Evolutionary conservation across 169 alveolate genomes (phyloP), one percentile per base, ranked within the genome.

Genomic region (Cryptosporidium canis): DNA sequence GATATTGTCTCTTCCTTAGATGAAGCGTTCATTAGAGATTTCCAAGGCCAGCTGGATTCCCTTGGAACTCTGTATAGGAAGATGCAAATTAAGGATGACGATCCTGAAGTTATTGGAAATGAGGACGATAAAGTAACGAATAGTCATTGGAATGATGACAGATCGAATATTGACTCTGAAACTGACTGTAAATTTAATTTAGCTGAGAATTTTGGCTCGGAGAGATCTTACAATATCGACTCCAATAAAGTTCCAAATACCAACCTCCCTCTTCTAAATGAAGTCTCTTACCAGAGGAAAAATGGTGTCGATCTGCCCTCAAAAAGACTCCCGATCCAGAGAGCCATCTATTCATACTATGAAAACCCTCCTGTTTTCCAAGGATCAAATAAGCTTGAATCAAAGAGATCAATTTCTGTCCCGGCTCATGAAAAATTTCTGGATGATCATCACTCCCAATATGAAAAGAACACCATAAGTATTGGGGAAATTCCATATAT

Each of bases 161-260:
- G 24, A 14, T n/a, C 2, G 12, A 12, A 51, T 5, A 51, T 21
- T 51, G 35, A 51, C 24, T 7, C n/a, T 24, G 16, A 51, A 51
- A 33, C 35, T 51, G 58, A 51, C n/a, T 24, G 7, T 2, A 4
- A n/a, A 51, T 21, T 7, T n/a, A n/a, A 48, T 5, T 9, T 4
- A 14, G 9, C n/a, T 51, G 1, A 51, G 7, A 16, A 51, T 51
- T 12, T 21, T 51, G 6, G 11, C 11, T n/a, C 1, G 6, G 63
- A 51, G 24, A 21, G 1, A 16, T 8, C 63, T 18, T 18, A 0
- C 24, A 33, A 12, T 5, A 44, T 7, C 27, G 24, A 41, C 39
- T 68, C 47, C 18, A 27, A 21, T 27, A 70, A 70, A 47, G 18
- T 70, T 14, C 84, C 84, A 70, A 70, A 70, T 70, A 70, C 84